These are phyloP conservation scores for Aspergillus pseudoviridinutans DNA, from an alignment of 2,329 filamentous ascomycete species.

Conservation along the genomic window DNA sequence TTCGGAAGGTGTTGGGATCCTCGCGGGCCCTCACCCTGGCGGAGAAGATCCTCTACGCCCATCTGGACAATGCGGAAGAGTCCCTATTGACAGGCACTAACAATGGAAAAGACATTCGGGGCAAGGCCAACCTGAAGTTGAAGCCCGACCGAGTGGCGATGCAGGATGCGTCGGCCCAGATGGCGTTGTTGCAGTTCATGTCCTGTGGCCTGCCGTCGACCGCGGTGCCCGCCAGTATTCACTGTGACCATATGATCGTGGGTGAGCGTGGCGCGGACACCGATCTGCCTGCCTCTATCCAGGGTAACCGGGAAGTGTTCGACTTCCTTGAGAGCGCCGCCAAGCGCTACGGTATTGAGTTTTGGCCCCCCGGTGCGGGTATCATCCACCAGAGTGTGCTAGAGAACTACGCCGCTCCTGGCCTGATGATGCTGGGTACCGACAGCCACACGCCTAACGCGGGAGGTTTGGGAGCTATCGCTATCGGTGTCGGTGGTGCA, in stretches of 20 bases:
- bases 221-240: slow-evolving; percentile 92
- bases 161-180: slow-evolving; percentile 98
- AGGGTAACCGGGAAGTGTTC: slow-evolving; percentile 94
- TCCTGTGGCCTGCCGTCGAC: slow-evolving; percentile 84
- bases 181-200: slow-evolving; percentile 99
- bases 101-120: slow-evolving; percentile 78
- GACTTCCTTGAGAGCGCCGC: slow-evolving; percentile 92
- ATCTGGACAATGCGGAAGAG: slow-evolving; percentile 85
- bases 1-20: slow-evolving; percentile 67
- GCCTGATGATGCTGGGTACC: slow-evolving; percentile 97
- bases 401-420: slow-evolving; percentile 96
- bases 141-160: slow-evolving; percentile 97
- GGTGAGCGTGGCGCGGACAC: slow-evolving; percentile 84
- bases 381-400: slow-evolving; percentile 98
- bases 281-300: slow-evolving; percentile 79
- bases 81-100: slow-evolving; percentile 77
- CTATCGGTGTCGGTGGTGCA: slow-evolving; percentile 94
- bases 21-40: slow-evolving; percentile 71
- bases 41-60: slow-evolving; percentile 97
- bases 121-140: slow-evolving; percentile 88
- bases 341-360: slow-evolving; percentile 89
- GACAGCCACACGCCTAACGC: slow-evolving; percentile 97
- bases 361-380: slow-evolving; percentile 89
- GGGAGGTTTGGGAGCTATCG: slow-evolving; percentile 88
- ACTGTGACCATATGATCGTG: slow-evolving; percentile 99